phyloP scores from a whole-genome alignment of 1,284 basidiomycete species.

The Malassezia yamatoensis region DNA sequence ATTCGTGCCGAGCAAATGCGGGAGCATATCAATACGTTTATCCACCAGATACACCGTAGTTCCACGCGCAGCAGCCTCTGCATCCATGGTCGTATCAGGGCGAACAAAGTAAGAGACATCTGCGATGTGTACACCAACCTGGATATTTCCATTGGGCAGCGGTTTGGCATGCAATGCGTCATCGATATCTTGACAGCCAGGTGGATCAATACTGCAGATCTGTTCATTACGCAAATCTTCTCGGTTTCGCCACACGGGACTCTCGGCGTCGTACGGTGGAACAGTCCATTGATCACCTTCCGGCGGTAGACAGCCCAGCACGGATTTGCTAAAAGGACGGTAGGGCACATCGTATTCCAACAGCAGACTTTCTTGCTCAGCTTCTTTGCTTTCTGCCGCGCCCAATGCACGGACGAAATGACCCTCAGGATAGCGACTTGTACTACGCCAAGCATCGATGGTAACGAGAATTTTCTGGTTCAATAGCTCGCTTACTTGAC shows the following conservation, averaged over 20 bases:
- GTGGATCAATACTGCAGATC: conserved; percentile 95
- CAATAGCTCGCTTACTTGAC: conserved; percentile 77
- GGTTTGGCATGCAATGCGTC: conserved; percentile 89
- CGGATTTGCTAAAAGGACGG: conserved; percentile 86
- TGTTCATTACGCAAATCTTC: conserved; percentile 77
- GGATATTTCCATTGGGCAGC: conserved; percentile 86
- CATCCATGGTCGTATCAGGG: conserved; percentile 90
- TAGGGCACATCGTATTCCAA: conserved; percentile 96
- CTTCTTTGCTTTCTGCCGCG: conserved; percentile 82
- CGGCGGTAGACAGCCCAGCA: conserved; percentile 76
- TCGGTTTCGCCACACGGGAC: conserved; percentile 68
- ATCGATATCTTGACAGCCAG: conserved; percentile 95
- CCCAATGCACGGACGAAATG: conserved; percentile 92
- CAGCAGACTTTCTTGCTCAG: conserved; percentile 86
- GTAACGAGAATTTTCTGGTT: conserved; percentile 92
- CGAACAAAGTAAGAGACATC: conserved; percentile 95
- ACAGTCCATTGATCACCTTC: conserved; percentile 92
- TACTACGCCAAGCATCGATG: conserved; percentile 80
- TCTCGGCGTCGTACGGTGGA: conserved; percentile 59
- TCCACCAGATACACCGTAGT: conserved; percentile 98
- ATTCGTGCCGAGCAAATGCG: conserved; percentile 85
- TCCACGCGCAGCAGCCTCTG: conserved; percentile 83
- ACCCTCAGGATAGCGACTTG: conserved; percentile 86
- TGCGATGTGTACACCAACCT: conserved; percentile 97
- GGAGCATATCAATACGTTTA: conserved; percentile 98